phyloP scores from a whole-genome alignment of 768 basidiomycete species.

The Phylloporus sp. region DNA sequence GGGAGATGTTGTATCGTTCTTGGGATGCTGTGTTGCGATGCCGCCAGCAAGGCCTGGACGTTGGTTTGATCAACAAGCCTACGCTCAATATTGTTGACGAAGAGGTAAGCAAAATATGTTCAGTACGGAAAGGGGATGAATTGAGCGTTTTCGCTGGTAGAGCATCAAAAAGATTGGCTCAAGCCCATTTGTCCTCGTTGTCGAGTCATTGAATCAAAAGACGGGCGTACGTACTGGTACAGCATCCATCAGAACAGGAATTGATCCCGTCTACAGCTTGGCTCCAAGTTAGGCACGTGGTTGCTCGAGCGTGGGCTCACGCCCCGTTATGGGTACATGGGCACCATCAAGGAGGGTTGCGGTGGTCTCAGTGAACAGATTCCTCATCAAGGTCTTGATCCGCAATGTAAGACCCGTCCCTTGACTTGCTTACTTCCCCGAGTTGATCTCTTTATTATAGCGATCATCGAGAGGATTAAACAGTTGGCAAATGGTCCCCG shows the following conservation, averaged over 20 bases:
- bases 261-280: slow-evolving; percentile 42
- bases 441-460: slow-evolving; percentile 21
- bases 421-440: neutral
- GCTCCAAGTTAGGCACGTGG: slow-evolving; percentile 84
- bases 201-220: slow-evolving; percentile 85
- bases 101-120: slow-evolving; percentile 41
- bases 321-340: slow-evolving; percentile 80
- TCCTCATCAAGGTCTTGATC: slow-evolving; percentile 75
- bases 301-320: slow-evolving; percentile 77
- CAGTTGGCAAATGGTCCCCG: slow-evolving; percentile 31
- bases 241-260: neutral
- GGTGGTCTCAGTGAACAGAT: slow-evolving; percentile 84
- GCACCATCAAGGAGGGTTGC: slow-evolving; percentile 70
- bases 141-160: slow-evolving; percentile 25
- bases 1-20: slow-evolving; percentile 82
- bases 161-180: slow-evolving; percentile 66
- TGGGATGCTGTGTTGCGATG: slow-evolving; percentile 79
- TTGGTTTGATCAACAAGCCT: slow-evolving; percentile 85
- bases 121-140: neutral
- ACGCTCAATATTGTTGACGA: slow-evolving; percentile 84
- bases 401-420: slow-evolving; percentile 55
- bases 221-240: slow-evolving; percentile 54
- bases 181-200: slow-evolving; percentile 77
- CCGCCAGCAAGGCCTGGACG: slow-evolving; percentile 68
- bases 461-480: slow-evolving; percentile 46